These are phyloP conservation scores for Elongisporangium undulatum DNA, from an alignment of 352 stramenopile genomes.

Conservation along the genomic window DNA sequence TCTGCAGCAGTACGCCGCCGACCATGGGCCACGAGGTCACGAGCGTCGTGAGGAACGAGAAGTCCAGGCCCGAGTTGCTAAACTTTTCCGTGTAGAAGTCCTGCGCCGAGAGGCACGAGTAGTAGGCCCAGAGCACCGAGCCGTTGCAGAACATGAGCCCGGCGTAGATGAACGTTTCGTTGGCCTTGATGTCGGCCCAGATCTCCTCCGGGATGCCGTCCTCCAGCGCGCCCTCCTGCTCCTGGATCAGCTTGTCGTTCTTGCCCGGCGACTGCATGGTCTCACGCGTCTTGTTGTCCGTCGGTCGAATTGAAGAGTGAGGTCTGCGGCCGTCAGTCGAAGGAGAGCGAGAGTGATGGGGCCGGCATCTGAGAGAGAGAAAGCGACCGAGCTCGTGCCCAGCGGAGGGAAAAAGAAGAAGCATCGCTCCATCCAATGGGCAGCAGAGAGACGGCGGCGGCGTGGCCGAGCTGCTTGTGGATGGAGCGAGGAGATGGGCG, in stretches of 20 bases:
- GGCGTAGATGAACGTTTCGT: constrained; percentile 26
- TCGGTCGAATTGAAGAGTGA: not conserved
- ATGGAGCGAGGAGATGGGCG: not conserved
- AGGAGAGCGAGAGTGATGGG: no score
- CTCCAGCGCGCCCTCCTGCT: constrained; percentile 5
- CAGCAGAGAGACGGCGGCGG: no score
- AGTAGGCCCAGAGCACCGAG: constrained; percentile 43
- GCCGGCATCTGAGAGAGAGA: not conserved
- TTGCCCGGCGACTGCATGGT: constrained; percentile 11
- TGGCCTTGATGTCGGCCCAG: constrained; percentile 25
- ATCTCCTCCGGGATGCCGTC: constrained; percentile 27
- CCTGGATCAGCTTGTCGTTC: constrained; percentile 19
- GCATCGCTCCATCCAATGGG: no score
- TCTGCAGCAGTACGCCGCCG: constrained; percentile 25
- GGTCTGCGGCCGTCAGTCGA: not conserved
- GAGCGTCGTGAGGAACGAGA: constrained; percentile 40
- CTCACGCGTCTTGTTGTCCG: not conserved
- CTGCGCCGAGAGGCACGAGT: constrained; percentile 43
- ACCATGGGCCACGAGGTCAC: constrained; percentile 32
- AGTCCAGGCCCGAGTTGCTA: constrained; percentile 21
- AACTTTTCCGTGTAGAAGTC: constrained; percentile 34
- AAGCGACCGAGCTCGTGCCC: not conserved
- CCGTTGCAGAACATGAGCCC: constrained; percentile 38
- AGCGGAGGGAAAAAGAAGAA: not conserved
- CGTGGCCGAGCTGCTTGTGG: not conserved